phyloP scores from a whole-genome alignment of 768 basidiomycete species.

The Termitomyces heimii region DNA sequence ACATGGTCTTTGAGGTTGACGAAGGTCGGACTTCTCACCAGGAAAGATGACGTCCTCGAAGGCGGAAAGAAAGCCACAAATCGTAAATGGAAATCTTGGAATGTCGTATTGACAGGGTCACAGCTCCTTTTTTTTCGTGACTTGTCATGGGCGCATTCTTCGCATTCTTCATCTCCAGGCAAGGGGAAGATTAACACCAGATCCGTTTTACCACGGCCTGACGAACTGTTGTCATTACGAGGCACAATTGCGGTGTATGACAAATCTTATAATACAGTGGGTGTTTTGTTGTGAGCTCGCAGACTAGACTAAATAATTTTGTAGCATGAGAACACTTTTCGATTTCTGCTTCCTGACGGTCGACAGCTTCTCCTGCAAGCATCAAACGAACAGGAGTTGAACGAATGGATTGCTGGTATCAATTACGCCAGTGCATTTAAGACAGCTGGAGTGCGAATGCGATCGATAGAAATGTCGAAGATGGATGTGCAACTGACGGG shows the following conservation, averaged over 20 bases:
- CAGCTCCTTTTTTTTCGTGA: conserved; percentile 91
- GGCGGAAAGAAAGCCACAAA: conserved; percentile 70
- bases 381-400: conserved; percentile 61
- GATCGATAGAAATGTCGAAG: conserved; percentile 62
- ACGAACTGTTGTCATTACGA: conserved; percentile 77
- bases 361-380: conserved; percentile 82
- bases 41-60: conserved; percentile 76
- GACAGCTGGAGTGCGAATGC: conserved; percentile 76
- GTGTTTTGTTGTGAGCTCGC: conserved; percentile 8
- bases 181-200: conserved; percentile 33
- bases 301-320: neutral
- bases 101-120: conserved; percentile 81
- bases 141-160: conserved; percentile 42
- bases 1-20: conserved; percentile 58
- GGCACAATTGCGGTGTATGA: conserved; percentile 81
- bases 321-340: conserved; percentile 69
- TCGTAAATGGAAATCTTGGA: conserved; percentile 87
- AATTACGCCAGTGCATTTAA: conserved; percentile 96
- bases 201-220: conserved; percentile 58
- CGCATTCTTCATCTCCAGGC: conserved; percentile 32
- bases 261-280: conserved; percentile 68
- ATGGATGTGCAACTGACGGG: conserved; percentile 74
- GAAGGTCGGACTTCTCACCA: conserved; percentile 73
- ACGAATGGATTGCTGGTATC: conserved; percentile 86
- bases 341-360: conserved; percentile 69